These are phyloP conservation scores for Linnemannia elongata DNA, from an alignment of 192 early-diverging fungal genomes.

Conservation along the genomic window DNA sequence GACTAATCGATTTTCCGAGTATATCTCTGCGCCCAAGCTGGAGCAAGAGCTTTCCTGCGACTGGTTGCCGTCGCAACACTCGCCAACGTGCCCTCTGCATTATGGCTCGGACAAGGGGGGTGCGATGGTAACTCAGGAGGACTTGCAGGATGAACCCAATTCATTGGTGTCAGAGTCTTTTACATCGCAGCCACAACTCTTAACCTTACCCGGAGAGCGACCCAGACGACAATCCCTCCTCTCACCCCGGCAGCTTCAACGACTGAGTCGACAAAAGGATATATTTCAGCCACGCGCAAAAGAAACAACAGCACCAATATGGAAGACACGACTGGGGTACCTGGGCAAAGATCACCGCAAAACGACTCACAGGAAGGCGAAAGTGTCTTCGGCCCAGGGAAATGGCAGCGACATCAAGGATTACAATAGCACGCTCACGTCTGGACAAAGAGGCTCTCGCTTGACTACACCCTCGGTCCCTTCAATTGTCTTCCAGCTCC, in stretches of 20 bases:
- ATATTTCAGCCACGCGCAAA: neutral
- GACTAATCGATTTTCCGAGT: neutral
- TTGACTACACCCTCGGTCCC: neutral
- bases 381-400: neutral
- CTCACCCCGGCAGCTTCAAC: slow-evolving; percentile 21
- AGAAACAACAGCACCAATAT: neutral
- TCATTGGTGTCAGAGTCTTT: neutral
- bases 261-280: slow-evolving; percentile 7
- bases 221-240: slow-evolving; percentile 28
- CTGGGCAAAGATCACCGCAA: neutral
- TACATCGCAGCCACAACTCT: neutral
- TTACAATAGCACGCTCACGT: neutral
- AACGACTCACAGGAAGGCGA: neutral
- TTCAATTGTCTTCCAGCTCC: slow-evolving; percentile 22
- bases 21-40: neutral
- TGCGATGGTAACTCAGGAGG: neutral
- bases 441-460: neutral
- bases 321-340: neutral
- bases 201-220: slow-evolving; percentile 2
- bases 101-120: neutral
- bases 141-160: neutral
- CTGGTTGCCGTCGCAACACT: neutral
- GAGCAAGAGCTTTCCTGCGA: neutral
- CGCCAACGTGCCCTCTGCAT: neutral
- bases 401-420: neutral